Percentiles rank a stretch among this genome's conserved stretches.
Conservation (phyloP, 139 green algal genomes). For the Haematococcus sp. region DNA sequence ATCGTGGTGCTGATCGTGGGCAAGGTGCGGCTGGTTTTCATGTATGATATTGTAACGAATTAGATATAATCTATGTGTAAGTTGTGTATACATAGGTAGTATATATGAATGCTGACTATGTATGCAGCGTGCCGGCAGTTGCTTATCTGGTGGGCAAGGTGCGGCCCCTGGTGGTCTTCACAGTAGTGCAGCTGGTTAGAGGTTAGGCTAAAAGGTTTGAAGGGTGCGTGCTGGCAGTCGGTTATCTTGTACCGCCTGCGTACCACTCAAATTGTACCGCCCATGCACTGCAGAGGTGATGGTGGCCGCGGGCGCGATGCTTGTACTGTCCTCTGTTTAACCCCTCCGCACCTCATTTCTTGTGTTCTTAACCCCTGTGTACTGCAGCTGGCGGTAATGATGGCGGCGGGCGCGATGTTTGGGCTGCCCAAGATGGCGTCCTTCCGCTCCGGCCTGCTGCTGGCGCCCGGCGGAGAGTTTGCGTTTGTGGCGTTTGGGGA, state of each 20-base stretch:
- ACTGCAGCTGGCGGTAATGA: conserved; percentile 67
- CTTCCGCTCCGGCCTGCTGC: conserved; percentile 43
- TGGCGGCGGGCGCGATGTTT: conserved; percentile 76
- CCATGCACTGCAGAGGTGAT: too few relatives aligned
- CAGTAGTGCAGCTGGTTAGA: too few relatives aligned
- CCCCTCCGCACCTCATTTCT: conserved; percentile 42
- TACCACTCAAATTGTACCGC: too few relatives aligned
- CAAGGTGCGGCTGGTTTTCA: conserved; percentile 56
- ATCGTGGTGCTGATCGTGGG: conserved; percentile 76
- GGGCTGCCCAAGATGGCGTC: conserved; percentile 74
- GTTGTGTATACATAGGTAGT: too few relatives aligned
- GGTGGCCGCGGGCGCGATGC: conserved; percentile 69
- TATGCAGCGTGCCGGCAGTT: too few relatives aligned
- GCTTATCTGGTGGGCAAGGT: too few relatives aligned
- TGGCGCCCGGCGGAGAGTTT: conserved; percentile 92
- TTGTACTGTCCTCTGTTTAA: conserved; percentile 79
- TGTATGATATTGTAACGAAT: neutral
- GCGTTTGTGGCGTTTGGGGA: conserved; percentile 97
- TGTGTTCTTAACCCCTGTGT: conserved; percentile 40
- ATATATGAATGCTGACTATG: too few relatives aligned
- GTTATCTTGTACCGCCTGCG: too few relatives aligned
- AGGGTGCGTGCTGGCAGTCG: too few relatives aligned
- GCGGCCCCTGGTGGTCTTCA: too few relatives aligned
- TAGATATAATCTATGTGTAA: too few relatives aligned
- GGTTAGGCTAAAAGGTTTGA: too few relatives aligned